Evolutionary conservation across 225 moss, liverwort and hornwort species (phyloP).

Genomic region (Marchantia polymorpha): DNA sequence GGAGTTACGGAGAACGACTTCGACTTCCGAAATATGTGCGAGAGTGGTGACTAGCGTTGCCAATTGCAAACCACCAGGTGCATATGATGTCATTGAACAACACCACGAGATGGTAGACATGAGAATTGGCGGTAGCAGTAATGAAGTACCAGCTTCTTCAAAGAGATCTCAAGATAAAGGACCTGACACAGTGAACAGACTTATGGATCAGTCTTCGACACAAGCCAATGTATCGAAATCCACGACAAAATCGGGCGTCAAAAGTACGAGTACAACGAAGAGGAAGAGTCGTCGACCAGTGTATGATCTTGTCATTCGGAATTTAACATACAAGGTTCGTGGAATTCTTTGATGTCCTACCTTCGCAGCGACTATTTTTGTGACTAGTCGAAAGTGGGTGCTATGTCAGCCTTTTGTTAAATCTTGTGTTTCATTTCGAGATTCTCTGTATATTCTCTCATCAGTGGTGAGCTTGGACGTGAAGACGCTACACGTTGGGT

Average conservation of each 20-base stretch:
- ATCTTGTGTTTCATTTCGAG: no score
- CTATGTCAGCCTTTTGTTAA: no score
- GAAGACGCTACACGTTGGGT: no score
- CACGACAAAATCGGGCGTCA: not conserved
- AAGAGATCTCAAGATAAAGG: not conserved
- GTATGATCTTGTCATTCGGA: slow-evolving; percentile 28
- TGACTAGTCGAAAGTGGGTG: no score
- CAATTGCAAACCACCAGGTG: not conserved
- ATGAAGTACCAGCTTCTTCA: not conserved
- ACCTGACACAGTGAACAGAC: not conserved
- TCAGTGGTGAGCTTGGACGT: no score
- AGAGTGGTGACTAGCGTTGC: not conserved
- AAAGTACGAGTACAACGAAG: no score
- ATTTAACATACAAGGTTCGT: slow-evolving; percentile 33
- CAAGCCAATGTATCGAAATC: not conserved
- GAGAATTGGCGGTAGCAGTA: not conserved
- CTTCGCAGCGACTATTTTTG: no score
- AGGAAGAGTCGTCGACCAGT: slow-evolving; percentile 16
- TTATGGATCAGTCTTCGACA: not conserved
- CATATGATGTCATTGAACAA: not conserved
- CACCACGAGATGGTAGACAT: not conserved
- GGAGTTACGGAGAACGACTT: not conserved
- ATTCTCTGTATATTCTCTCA: no score
- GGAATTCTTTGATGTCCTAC: no score
- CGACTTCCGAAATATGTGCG: not conserved